Base-by-base conservation (phyloP, 129 eudicot genomes). In the Tagetes patula region DNA sequence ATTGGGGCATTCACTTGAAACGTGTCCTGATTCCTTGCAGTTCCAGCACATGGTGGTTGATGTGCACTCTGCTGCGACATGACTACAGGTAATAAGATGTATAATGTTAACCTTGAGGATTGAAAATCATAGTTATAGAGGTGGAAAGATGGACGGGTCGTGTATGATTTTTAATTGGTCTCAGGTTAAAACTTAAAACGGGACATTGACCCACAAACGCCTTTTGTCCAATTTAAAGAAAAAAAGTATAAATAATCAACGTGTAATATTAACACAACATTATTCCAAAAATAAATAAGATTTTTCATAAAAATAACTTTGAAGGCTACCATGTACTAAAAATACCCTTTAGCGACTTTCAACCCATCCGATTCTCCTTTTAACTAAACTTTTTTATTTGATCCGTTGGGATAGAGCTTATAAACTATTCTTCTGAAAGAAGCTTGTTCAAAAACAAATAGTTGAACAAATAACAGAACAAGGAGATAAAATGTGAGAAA, bases 11-110 rank as follows among this genome's bases (percentile, higher is more conserved):
- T 82, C 84, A n/a, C 80, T 82, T 6, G 92, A 81, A 12, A 84
- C 79, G 42, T 87, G 92, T 37, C 92, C 92, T 34, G 92, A 86
- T 50, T 82, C 85, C 76, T 85, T 85, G 75, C 92, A 87, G 72
- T 87, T 87, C 92, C 92, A 84, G 73, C 92, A 87, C 84, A 84
- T 79, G 49, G 92, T 84, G 68, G 88, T 87, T 64, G 92, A 84
- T 33, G 85, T 75, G 82, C 92, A 84, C 54, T 87, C 92, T 14
- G 85, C 86, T 5, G 89, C 83, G 62, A 87, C 48, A 69, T 87
- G 92, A 69, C 92, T 87, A 74, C 47, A 47, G 65, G 48, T 38
- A 40, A 9, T 30, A 73, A 65, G 32, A 53, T 40, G 75, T 9
- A 45, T 46, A 41, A 37, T 69, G 75, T 77, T 77, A 77, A 68